Base-by-base conservation (phyloP, 2,329 filamentous ascomycete genomes). In the Fusarium sp. region DNA sequence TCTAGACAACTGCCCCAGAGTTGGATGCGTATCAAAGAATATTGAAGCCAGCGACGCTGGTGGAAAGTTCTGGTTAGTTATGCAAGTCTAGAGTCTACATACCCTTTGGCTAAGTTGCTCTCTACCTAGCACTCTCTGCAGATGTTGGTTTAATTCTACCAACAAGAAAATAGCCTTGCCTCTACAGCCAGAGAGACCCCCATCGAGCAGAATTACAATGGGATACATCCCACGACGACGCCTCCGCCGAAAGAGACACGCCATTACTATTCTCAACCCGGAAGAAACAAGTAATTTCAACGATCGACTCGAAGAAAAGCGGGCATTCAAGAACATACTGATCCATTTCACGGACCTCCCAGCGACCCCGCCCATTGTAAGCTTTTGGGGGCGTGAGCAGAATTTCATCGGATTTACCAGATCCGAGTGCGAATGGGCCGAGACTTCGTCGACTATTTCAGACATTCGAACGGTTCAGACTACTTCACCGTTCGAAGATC, bases 161-260 rank as follows among this genome's bases (percentile, higher is more conserved):
- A 8, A 43, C 6, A 4, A 43, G 6, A 43, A n/a, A 0, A 22
- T 43, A 43, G 40, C 40, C 6, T 8, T 43, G 5, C n/a, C n/a
- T 43, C 11, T 22, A 0, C 11, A 7, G 11, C 3, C n/a, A 8
- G 40, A 43, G 40, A 43, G n/a, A 22, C 0, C 6, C n/a, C 3
- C 11, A 4, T 22, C 11, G 6, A 4, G 2, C 0, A 43, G 3
- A 22, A 4, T 5, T 14, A 43, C n/a, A 8, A 22, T 11, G 0
- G 11, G n/a, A 22, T 4, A 43, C 6, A 20, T 7, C 0, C 40
- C 40, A 43, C 40, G 0, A 43, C 3, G 11, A 14, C 11, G 40
- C 11, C n/a, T 8, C 40, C 11, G 11, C 11, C 6, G 5, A 43
- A 4, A 43, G 3, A 43, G 3, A 7, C 6, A 43, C 4, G 40